Conservation (phyloP, 352 stramenopile species). For the Pythium graminicola region DNA sequence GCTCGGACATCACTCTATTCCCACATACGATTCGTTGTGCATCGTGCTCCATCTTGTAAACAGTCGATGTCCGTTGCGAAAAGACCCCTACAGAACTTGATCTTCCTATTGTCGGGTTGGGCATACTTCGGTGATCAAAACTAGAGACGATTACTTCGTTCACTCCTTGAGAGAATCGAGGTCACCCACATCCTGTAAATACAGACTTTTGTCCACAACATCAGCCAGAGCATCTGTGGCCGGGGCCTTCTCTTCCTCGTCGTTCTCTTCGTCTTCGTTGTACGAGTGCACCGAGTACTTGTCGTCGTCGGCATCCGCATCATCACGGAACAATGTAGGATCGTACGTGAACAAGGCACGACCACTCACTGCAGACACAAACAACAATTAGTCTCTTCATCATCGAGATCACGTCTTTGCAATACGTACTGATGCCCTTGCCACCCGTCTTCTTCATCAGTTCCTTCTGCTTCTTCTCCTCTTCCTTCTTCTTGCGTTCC, state of each 20-base stretch:
- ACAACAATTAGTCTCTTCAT: neutral
- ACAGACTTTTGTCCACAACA: conserved; percentile 81
- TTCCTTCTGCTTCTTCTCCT: conserved; percentile 80
- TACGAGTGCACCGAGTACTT: conserved; percentile 67
- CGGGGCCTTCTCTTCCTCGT: conserved; percentile 39
- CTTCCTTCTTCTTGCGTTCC: conserved; percentile 65
- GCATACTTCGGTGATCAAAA: neutral
- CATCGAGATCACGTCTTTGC: neutral
- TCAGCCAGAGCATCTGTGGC: conserved; percentile 46
- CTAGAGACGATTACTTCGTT: conserved; percentile 14
- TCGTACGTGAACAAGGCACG: conserved; percentile 88
- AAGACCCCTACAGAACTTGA: neutral
- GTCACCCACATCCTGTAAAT: conserved; percentile 73
- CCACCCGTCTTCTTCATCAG: conserved; percentile 80
- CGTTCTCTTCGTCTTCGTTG: conserved; percentile 40
- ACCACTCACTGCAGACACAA: conserved; percentile 69
- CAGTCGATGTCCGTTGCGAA: neutral
- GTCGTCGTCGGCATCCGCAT: conserved; percentile 84
- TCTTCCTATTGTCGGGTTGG: neutral
- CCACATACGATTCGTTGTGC: conserved; percentile 21
- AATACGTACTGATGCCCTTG: conserved; percentile 73
- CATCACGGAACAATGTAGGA: conserved; percentile 87
- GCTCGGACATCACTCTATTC: conserved; percentile 27
- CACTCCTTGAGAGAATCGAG: conserved; percentile 75
- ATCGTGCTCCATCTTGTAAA: conserved; percentile 3